Conservation (phyloP, 345 rosid genomes). For the Hibiscus trionum region DNA sequence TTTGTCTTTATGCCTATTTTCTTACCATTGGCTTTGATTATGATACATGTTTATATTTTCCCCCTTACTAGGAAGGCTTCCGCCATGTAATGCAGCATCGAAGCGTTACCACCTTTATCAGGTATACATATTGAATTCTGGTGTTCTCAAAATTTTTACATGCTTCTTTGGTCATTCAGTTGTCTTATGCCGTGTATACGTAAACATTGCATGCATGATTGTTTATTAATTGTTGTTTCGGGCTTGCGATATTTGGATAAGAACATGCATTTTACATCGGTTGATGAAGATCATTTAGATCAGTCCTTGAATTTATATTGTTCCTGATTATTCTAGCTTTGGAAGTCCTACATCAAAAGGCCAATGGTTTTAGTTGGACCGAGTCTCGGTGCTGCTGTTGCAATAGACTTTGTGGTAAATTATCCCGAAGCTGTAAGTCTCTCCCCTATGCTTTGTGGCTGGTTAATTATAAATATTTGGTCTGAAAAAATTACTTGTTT, state of each 20-base stretch:
- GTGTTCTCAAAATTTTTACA: not conserved
- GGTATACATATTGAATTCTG: constrained; percentile 22
- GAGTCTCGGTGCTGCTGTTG: constrained; percentile 82
- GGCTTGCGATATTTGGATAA: not conserved
- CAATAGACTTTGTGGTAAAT: constrained; percentile 64
- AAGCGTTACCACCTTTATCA: constrained; percentile 69
- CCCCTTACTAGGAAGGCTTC: constrained; percentile 40
- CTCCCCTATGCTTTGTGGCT: not conserved
- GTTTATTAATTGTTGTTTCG: not conserved
- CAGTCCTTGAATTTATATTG: not conserved
- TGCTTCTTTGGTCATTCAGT: not conserved
- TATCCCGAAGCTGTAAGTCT: constrained; percentile 72
- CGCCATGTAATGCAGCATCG: constrained; percentile 59
- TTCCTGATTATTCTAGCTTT: constrained; percentile 31
- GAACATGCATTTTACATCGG: too few species aligned
- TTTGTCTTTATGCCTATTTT: not conserved
- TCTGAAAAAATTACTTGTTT: not conserved
- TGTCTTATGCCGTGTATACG: not conserved
- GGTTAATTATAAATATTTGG: not conserved
- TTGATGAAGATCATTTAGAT: not conserved
- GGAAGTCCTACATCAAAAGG: constrained; percentile 72
- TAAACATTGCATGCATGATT: not conserved
- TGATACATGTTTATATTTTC: not conserved
- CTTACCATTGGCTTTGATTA: not conserved
- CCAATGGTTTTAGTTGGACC: constrained; percentile 91